Percentiles rank a stretch among this genome's conserved stretches.
Conservation (phyloP, 139 green algal genomes). For the Chlamydomonas sp. region DNA sequence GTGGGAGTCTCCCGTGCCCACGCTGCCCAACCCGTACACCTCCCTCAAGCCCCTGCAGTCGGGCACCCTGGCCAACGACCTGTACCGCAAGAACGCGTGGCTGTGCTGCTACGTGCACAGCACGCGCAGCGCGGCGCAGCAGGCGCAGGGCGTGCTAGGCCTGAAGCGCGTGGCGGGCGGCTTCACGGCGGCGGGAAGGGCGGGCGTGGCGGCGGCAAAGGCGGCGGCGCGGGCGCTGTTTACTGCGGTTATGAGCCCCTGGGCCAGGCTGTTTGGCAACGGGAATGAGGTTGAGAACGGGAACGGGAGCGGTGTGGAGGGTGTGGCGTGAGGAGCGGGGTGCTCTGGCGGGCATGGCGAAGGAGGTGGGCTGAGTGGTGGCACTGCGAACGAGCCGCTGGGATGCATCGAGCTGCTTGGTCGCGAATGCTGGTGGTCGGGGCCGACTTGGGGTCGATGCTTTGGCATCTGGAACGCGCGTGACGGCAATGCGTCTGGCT, state of each 20-base stretch:
- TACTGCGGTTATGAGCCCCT: not conserved
- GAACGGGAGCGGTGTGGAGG: no score
- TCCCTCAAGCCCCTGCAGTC: constrained; percentile 42
- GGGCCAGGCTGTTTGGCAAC: not conserved
- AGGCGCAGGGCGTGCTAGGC: no score
- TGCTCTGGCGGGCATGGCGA: no score
- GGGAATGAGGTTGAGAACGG: no score
- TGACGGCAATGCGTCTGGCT: no score
- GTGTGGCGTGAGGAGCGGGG: no score
- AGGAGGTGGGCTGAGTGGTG: no score
- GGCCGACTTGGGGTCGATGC: no score
- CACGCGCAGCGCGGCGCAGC: not conserved
- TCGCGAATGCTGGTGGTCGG: no score
- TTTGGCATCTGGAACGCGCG: no score
- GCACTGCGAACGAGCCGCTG: no score
- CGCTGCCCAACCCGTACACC: constrained; percentile 30
- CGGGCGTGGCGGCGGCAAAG: not conserved
- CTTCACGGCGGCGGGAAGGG: not conserved
- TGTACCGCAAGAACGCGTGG: constrained; percentile 48
- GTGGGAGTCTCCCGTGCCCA: not conserved
- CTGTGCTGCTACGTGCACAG: constrained; percentile 16
- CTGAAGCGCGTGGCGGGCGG: not conserved
- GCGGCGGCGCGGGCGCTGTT: not conserved
- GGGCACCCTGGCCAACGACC: constrained; percentile 37
- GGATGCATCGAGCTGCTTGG: no score